Percentiles rank a stretch among this genome's conserved stretches.
phyloP scores from a whole-genome alignment of 2,329 filamentous ascomycete species.

The Sporothrix euskadiensis region DNA sequence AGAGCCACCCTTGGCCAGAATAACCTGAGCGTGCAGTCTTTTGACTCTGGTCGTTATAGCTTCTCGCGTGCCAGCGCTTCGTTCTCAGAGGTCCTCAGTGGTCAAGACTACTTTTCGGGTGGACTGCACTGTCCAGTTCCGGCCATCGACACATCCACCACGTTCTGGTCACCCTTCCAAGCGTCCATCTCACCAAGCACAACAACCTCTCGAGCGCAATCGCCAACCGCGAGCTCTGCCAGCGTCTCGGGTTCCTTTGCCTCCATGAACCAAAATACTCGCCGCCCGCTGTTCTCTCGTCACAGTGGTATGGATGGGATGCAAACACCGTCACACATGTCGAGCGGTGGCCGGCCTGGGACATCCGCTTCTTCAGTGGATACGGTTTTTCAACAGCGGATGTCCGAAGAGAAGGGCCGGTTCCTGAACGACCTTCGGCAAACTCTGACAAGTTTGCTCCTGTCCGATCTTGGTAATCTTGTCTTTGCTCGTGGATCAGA shows the following conservation, averaged over 20 bases:
- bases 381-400: constrained; percentile 62
- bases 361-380: constrained; percentile 69
- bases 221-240: constrained; percentile 61
- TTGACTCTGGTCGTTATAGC: constrained; percentile 66
- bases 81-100: constrained; percentile 66
- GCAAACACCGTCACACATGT: constrained; percentile 43
- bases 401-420: constrained; percentile 69
- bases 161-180: constrained; percentile 88
- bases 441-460: constrained; percentile 75
- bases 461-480: constrained; percentile 85
- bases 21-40: constrained; percentile 68
- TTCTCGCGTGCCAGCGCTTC: constrained; percentile 57
- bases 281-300: constrained; percentile 45
- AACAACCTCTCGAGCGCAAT: constrained; percentile 59
- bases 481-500: constrained; percentile 89
- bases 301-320: constrained; percentile 33
- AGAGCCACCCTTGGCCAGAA: constrained; percentile 56
- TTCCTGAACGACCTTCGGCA: constrained; percentile 78
- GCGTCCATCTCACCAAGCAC: constrained; percentile 63
- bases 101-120: constrained; percentile 67
- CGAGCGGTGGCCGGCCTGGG: constrained; percentile 56
- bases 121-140: constrained; percentile 66
- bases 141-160: constrained; percentile 72
- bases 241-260: constrained; percentile 57
- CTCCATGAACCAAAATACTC: constrained; percentile 43